phyloP scores from a whole-genome alignment of 208 protist genomes.

The Leishmania amazonensis region DNA sequence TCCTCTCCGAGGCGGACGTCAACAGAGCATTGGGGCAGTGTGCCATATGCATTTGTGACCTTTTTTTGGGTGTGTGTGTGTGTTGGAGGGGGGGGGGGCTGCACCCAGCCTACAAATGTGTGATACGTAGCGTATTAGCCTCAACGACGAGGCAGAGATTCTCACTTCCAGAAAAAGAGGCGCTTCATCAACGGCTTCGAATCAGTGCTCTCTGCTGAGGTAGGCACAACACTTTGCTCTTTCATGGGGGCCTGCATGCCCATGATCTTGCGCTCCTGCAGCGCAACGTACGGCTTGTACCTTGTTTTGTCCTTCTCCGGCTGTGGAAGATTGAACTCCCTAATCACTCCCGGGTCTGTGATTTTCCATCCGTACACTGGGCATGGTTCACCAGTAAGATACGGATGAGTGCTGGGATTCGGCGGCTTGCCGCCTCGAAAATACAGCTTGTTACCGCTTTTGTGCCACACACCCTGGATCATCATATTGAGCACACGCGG shows the following conservation, averaged over 20 bases:
- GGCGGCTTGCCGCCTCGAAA: conserved; percentile 90
- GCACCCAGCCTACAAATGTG: neutral
- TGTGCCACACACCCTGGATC: conserved; percentile 92
- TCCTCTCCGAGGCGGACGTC: neutral
- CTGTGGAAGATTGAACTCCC: conserved; percentile 81
- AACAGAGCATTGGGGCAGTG: neutral
- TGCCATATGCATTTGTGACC: neutral
- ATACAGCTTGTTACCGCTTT: conserved; percentile 88
- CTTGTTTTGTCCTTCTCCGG: conserved; percentile 68
- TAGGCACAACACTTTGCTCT: conserved; percentile 1
- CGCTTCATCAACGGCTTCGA: conserved; percentile 85
- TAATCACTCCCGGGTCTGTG: conserved; percentile 77
- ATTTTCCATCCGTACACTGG: conserved; percentile 90
- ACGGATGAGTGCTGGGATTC: conserved; percentile 88
- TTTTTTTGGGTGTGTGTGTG: conserved; percentile 3
- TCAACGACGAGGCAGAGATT: neutral
- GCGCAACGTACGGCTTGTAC: conserved; percentile 90
- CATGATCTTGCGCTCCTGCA: conserved; percentile 88
- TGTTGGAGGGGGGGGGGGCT: neutral
- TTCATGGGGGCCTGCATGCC: conserved; percentile 31
- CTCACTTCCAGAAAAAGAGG: conserved; percentile 90
- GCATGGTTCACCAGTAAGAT: conserved; percentile 90
- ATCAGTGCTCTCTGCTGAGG: conserved; percentile 18
- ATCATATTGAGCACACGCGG: conserved; percentile 88
- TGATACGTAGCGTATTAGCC: neutral